phyloP scores from a whole-genome alignment of 495 filamentous ascomycete genomes.

The Xylaria castorea region DNA sequence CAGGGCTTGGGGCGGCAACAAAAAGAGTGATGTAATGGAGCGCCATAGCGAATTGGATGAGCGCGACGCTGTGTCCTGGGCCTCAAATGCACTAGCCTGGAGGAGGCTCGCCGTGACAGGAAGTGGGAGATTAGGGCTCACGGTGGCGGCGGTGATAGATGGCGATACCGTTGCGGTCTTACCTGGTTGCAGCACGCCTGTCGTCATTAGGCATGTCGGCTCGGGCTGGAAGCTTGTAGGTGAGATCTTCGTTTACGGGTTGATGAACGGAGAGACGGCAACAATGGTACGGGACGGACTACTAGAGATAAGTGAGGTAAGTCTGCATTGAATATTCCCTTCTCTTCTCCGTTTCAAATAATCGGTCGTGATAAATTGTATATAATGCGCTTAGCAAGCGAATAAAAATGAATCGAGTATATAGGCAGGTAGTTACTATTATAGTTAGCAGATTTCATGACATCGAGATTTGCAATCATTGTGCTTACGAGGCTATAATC shows the following conservation, averaged over 20 bases:
- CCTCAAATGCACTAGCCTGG: slow-evolving; percentile 1
- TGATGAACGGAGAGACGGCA: background rate
- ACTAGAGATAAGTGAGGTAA: background rate
- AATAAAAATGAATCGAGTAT: too few species aligned
- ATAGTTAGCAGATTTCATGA: too few species aligned
- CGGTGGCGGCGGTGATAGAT: background rate
- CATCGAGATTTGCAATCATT: too few species aligned
- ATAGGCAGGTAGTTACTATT: too few species aligned
- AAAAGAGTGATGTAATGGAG: background rate
- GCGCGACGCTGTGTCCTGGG: background rate
- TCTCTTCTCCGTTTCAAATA: too few species aligned
- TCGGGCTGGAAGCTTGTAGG: background rate
- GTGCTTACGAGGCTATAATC: too few species aligned
- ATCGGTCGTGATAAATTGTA: too few species aligned
- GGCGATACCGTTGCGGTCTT: background rate
- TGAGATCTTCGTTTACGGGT: slow-evolving; percentile 1
- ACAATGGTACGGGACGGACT: background rate
- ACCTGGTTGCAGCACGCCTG: background rate
- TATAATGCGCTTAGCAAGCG: too few species aligned
- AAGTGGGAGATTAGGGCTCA: background rate
- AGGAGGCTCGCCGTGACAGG: background rate
- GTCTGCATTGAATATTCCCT: background rate
- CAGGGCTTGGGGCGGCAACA: background rate
- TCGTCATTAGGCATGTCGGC: background rate
- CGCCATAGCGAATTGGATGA: background rate